Evolutionary conservation across 306 rosid genomes (phyloP).

Genomic region (Oxytropis ochrocephala): DNA sequence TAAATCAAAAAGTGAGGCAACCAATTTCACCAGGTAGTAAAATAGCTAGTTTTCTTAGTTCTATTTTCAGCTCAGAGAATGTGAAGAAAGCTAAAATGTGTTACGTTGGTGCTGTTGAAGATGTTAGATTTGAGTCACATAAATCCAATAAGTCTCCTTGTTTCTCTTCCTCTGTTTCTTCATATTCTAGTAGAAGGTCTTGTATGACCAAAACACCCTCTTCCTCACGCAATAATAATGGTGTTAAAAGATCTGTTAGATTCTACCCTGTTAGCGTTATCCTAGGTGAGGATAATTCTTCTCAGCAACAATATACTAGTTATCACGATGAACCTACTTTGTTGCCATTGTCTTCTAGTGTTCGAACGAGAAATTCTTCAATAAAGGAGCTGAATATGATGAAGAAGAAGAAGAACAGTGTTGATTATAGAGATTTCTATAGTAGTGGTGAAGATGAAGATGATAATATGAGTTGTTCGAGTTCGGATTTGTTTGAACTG

Average conservation of each 20-base stretch:
- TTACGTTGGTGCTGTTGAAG: conserved; percentile 62
- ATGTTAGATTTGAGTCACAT: conserved; percentile 31
- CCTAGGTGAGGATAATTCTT: conserved; percentile 40
- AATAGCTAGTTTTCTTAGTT: conserved; percentile 51
- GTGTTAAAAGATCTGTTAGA: conserved; percentile 46
- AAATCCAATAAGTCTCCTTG: conserved; percentile 30
- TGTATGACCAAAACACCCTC: conserved; percentile 52
- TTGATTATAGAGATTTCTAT: conserved; percentile 16
- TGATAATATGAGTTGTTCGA: conserved; percentile 52
- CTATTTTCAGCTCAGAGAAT: conserved; percentile 60
- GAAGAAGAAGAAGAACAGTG: conserved; percentile 1
- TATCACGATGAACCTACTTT: background rate
- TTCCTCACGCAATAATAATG: background rate
- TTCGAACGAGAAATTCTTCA: conserved; percentile 23
- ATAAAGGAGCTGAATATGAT: conserved; percentile 17
- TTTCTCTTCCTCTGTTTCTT: conserved; percentile 40
- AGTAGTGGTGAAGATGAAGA: conserved; percentile 17
- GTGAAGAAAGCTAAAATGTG: conserved; percentile 79
- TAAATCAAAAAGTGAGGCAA: conserved; percentile 60
- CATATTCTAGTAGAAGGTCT: conserved; percentile 48
- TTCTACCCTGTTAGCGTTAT: conserved; percentile 54
- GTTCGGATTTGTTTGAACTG: conserved; percentile 73
- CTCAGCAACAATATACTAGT: background rate
- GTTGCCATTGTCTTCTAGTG: background rate
- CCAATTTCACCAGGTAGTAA: conserved; percentile 67